Evolutionary conservation across 2,329 filamentous ascomycete species (phyloP).

Genomic region (Corynespora cassiicola): DNA sequence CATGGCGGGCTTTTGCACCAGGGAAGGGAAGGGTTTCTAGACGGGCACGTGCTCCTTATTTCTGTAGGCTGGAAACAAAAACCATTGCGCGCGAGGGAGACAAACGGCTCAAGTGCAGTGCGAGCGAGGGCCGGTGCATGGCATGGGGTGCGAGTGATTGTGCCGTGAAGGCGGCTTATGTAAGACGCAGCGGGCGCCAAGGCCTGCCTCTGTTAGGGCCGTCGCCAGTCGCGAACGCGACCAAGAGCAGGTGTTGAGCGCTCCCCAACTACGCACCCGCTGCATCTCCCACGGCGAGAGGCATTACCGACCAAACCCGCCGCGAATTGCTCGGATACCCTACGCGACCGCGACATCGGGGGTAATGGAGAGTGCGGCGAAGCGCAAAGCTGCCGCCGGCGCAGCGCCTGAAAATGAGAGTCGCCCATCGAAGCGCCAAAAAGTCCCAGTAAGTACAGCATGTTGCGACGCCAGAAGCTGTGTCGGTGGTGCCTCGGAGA

Average conservation of each 20-base stretch:
- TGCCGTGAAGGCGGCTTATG: too few species aligned
- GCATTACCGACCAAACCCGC: conserved; percentile 14
- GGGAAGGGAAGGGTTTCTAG: too few species aligned
- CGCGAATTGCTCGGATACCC: conserved; percentile 23
- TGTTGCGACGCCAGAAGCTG: conserved; percentile 18
- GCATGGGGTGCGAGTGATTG: too few species aligned
- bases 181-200: conserved; percentile 10
- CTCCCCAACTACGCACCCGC: conserved; percentile 34
- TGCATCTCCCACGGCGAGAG: conserved; percentile 43
- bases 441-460: conserved; percentile 57
- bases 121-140: too few species aligned
- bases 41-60: too few species aligned
- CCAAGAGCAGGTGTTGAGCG: conserved; percentile 23
- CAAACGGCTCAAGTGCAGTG: too few species aligned
- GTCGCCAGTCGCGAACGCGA: too few species aligned
- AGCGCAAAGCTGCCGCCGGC: conserved; percentile 62
- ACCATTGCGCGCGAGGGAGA: too few species aligned
- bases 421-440: conserved; percentile 65
- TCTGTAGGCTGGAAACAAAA: too few species aligned
- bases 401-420: conserved; percentile 58
- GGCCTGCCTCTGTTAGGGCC: conserved; percentile 17
- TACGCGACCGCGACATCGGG: conserved; percentile 37
- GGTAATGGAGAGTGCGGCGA: conserved; percentile 55
- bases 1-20: too few species aligned
- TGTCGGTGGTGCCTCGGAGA: conserved; percentile 28